Conservation (phyloP, 257 asterid species). For the Gentiana dahurica region DNA sequence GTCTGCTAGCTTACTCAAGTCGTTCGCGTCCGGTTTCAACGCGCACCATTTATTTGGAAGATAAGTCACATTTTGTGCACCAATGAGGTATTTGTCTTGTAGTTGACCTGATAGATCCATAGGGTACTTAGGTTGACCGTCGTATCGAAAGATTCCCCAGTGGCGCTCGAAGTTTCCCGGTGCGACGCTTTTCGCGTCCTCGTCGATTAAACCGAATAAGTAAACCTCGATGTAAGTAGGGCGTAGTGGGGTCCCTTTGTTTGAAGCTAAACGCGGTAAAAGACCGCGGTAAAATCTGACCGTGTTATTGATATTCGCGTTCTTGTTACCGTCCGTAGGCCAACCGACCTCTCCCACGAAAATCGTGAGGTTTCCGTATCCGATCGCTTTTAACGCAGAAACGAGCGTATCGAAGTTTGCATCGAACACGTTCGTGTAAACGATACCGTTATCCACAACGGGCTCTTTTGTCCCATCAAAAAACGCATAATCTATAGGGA, state of each 20-base stretch:
- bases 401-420: conserved; percentile 23
- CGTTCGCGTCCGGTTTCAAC: conserved; percentile 10
- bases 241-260: conserved; percentile 23
- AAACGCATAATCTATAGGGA: conserved; percentile 38
- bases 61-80: conserved; percentile 15
- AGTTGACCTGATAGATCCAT: conserved; percentile 11
- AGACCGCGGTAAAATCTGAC: conserved; percentile 25
- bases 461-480: conserved; percentile 30
- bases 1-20: conserved; percentile 1
- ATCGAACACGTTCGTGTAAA: conserved; percentile 20
- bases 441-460: conserved; percentile 15
- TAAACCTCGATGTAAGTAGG: conserved; percentile 18
- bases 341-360: conserved; percentile 37
- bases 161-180: conserved; percentile 31
- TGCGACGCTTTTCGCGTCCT: conserved; percentile 24
- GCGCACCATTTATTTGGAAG: conserved; percentile 21
- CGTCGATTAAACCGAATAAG: conserved; percentile 25
- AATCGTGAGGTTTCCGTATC: conserved; percentile 16
- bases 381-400: conserved; percentile 17
- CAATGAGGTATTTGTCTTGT: conserved; percentile 1
- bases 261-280: conserved; percentile 6
- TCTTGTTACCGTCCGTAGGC: conserved; percentile 29
- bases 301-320: conserved; percentile 15
- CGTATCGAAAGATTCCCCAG: conserved; percentile 26
- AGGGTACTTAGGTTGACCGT: conserved; percentile 19